Conservation (phyloP, 1,284 basidiomycete species). For the Ustilago tritici region DNA sequence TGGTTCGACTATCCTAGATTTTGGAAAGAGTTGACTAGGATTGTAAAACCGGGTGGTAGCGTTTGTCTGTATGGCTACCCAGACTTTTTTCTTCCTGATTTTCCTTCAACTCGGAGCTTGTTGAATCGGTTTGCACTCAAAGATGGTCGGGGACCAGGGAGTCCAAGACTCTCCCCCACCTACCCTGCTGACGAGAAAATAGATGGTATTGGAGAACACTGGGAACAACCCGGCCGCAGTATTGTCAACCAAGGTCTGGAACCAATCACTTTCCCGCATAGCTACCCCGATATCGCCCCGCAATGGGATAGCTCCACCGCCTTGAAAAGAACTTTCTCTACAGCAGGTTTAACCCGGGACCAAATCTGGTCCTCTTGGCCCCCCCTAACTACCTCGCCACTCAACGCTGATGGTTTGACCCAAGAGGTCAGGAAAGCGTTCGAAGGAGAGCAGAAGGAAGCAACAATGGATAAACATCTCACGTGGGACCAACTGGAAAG, state of each 20-base stretch:
- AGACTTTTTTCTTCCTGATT: constrained; percentile 78
- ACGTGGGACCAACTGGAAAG: constrained; percentile 77
- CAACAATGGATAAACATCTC: constrained; percentile 74
- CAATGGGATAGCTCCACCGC: constrained; percentile 45
- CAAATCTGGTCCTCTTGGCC: constrained; percentile 45
- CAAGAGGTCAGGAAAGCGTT: constrained; percentile 13
- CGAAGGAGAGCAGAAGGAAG: background rate
- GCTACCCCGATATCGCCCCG: constrained; percentile 70
- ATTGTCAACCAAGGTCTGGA: constrained; percentile 80
- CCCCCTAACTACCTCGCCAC: constrained; percentile 6
- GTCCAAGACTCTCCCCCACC: background rate
- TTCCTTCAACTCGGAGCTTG: constrained; percentile 75
- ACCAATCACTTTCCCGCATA: constrained; percentile 76
- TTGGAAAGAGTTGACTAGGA: constrained; percentile 78
- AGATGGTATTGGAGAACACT: constrained; percentile 79
- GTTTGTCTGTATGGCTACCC: constrained; percentile 85
- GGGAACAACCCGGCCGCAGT: constrained; percentile 82
- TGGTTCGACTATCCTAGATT: constrained; percentile 84
- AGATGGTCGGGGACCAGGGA: constrained; percentile 14
- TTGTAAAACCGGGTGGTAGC: constrained; percentile 78
- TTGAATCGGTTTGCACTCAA: constrained; percentile 76
- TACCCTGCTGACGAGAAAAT: background rate
- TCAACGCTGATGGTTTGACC: background rate
- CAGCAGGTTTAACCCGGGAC: constrained; percentile 9
- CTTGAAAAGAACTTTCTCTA: constrained; percentile 39